Evolutionary conservation across 345 rosid species (phyloP), one percentile per base, ranked within the genome.

Genomic region (Bruguiera parviflora): DNA sequence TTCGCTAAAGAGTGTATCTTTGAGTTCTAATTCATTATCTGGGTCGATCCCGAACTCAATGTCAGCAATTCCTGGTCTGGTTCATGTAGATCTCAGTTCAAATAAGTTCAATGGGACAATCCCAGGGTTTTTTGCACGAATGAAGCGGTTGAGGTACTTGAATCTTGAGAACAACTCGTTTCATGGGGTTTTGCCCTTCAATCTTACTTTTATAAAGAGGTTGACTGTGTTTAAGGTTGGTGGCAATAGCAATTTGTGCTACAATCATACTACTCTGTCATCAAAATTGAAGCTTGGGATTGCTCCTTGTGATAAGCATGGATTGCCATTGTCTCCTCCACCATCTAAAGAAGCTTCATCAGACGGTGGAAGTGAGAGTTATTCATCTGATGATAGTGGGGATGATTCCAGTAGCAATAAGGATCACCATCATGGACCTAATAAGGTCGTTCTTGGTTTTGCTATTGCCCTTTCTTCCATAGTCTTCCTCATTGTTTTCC

Each of bases 101-200:
- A 95, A 95, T 62, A 89, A 89, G 79, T 77, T 95, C 71, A 95
- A 95, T 75, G 97, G 97, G 59, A 90, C 96, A 2, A 78, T 95
- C 19, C 99, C 99, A 2, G 79, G 60, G 65, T 92, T 89, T 81
- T 80, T 95, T 69, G 29, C 96, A 1, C 69, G 84, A 56, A 76
- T 92, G 88, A 92, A 84, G 86, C 65, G 61, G 1, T 80, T 95
- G 49, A 89, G 75, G 79, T 83, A 86, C 76, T 71, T 92, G 78
- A 88, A 95, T 71, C 92, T 95, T 7, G 92, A 80, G 70, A 83
- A 80, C 82, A 95, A 95, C 55, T 69, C 21, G 29, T 83, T 95
- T 68, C 91, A 79, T 73, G 99, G 99, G 24, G 89, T 88, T 28
- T 70, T 95, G 58, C 99, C 99, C 2, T 95, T 92, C 86, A 87